Evolutionary conservation across 176 grass and related monocot species (phyloP).

Genomic region (Oryza rufipogon): DNA sequence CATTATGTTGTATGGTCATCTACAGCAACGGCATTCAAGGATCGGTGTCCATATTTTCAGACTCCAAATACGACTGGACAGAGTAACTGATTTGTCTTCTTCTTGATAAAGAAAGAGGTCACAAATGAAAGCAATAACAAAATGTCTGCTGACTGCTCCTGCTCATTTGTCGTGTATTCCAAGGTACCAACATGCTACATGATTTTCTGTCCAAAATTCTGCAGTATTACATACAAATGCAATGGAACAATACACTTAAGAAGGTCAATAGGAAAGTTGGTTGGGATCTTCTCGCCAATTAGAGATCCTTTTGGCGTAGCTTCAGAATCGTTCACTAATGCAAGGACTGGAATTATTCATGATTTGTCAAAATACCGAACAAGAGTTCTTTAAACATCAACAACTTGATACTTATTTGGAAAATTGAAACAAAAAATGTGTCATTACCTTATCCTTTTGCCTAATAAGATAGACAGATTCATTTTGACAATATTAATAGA

Average conservation of each 20-base stretch:
- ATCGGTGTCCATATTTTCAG: no score
- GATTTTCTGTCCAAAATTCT: slow-evolving; percentile 61
- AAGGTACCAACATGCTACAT: slow-evolving; percentile 77
- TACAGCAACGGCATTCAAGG: no score
- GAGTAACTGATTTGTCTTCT: no score
- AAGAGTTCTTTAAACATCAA: no score
- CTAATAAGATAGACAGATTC: not conserved
- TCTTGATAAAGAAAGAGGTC: no score
- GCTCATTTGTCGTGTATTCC: slow-evolving; percentile 57
- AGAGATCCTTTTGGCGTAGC: not conserved
- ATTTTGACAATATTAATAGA: not conserved
- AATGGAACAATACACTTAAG: not conserved
- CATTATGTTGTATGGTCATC: no score
- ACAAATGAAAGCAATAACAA: no score
- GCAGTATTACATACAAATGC: slow-evolving; percentile 2
- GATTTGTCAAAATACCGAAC: not conserved
- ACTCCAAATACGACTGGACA: no score
- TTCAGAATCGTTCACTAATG: not conserved
- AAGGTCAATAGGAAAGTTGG: not conserved
- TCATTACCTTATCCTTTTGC: not conserved
- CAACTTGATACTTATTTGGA: not conserved
- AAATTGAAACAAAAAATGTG: not conserved
- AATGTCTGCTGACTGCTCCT: no score
- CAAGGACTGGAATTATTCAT: not conserved
- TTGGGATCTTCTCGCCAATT: not conserved